These are phyloP conservation scores for Talaromyces funiculosus DNA, from an alignment of 2,329 filamentous ascomycete genomes.

Conservation along the genomic window DNA sequence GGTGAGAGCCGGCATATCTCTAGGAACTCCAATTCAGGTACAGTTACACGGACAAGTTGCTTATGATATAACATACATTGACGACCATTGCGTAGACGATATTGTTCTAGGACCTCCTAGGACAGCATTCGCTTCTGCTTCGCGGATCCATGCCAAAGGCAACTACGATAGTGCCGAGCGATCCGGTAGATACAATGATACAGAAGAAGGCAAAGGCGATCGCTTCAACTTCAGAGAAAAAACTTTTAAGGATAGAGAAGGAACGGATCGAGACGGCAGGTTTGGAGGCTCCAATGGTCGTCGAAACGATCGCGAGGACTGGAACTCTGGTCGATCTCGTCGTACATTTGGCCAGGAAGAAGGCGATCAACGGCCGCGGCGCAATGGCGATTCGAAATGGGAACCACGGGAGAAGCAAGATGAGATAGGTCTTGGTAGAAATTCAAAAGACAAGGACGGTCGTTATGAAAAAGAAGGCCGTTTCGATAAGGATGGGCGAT, in stretches of 20 bases:
- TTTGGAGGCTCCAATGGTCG: conserved; percentile 28
- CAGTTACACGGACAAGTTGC: background rate
- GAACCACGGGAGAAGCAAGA: conserved; percentile 45
- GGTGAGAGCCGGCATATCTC: conserved; percentile 39
- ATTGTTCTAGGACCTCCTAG: conserved; percentile 81
- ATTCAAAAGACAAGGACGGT: conserved; percentile 52
- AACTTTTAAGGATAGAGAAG: conserved; percentile 35
- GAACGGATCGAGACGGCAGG: conserved; percentile 33
- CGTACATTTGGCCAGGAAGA: conserved; percentile 39
- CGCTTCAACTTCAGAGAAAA: conserved; percentile 57
- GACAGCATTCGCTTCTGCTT: conserved; percentile 73
- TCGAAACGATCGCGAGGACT: conserved; percentile 39
- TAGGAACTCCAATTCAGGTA: conserved; percentile 46
- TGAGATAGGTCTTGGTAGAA: conserved; percentile 43
- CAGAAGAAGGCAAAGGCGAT: conserved; percentile 54
- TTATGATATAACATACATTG: background rate
- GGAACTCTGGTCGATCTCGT: conserved; percentile 35
- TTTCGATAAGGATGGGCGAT: conserved; percentile 26
- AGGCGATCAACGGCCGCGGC: conserved; percentile 34
- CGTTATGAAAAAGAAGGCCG: conserved; percentile 28
- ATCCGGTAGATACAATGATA: conserved; percentile 45
- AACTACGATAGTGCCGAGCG: conserved; percentile 43
- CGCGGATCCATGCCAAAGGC: conserved; percentile 47
- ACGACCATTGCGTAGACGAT: conserved; percentile 52
- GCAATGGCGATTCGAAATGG: conserved; percentile 42